A percentile compares a stretch with the other conserved stretches of the same genome.
Evolutionary conservation across 495 filamentous ascomycete genomes (phyloP).

Genomic region (Penicillium chermesinum): DNA sequence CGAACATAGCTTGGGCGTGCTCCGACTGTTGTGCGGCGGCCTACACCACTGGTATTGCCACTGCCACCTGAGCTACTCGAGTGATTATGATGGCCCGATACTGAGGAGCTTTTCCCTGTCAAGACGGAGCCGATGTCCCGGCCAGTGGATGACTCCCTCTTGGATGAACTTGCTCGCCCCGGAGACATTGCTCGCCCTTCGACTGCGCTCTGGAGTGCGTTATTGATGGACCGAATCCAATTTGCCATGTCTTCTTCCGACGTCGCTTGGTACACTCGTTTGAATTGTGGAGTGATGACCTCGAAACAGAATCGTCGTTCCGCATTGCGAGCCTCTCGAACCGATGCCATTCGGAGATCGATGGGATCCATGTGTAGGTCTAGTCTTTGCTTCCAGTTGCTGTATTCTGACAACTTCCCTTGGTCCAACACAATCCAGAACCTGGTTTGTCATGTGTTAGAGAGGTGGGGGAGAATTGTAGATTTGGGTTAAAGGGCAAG

Average conservation of each 20-base stretch:
- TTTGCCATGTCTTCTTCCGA: slow-evolving; percentile 96
- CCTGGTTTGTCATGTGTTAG: slow-evolving; percentile 36
- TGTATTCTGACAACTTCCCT: slow-evolving; percentile 94
- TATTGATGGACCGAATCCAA: slow-evolving; percentile 97
- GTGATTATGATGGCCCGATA: slow-evolving; percentile 55
- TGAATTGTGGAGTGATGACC: slow-evolving; percentile 94
- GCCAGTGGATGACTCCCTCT: slow-evolving; percentile 52
- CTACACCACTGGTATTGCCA: slow-evolving; percentile 47
- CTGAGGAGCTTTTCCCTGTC: slow-evolving; percentile 87
- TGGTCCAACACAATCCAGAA: slow-evolving; percentile 99
- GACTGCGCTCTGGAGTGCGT: slow-evolving; percentile 91
- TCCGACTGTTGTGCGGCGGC: slow-evolving; percentile 84
- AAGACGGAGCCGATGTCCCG: slow-evolving; percentile 86
- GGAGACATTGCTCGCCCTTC: slow-evolving; percentile 64
- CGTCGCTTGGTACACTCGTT: slow-evolving; percentile 94
- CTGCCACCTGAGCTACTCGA: slow-evolving; percentile 37
- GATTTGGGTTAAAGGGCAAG: background rate
- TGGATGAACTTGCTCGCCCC: slow-evolving; percentile 35
- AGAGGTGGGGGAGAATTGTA: slow-evolving; percentile 3
- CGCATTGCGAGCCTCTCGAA: slow-evolving; percentile 87
- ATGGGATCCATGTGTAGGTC: slow-evolving; percentile 98
- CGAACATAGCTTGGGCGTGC: slow-evolving; percentile 72
- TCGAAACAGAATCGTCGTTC: slow-evolving; percentile 98
- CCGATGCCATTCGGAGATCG: slow-evolving; percentile 92
- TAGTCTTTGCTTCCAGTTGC: slow-evolving; percentile 97